Evolutionary conservation across 2,329 filamentous ascomycete genomes (phyloP), one percentile per base, ranked within the genome.

Genomic region (Hymenoscyphus fraxineus): DNA sequence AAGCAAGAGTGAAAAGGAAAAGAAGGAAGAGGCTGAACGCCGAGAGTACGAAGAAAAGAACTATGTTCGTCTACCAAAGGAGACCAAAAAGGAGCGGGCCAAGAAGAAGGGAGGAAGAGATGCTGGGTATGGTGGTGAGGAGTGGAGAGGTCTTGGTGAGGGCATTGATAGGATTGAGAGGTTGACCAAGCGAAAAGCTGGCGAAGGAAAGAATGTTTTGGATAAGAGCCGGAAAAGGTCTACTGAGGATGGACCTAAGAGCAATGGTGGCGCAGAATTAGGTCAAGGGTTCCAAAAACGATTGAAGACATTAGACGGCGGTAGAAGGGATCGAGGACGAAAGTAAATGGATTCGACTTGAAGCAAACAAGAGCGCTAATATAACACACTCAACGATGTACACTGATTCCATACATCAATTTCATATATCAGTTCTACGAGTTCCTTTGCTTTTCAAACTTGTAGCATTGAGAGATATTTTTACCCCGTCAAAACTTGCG

Each of bases 21-120:
- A 91, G 63, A 87, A 87, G 67, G 86, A 87, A 51, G 93, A 98
- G 76, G 85, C 85, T 1, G 93, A 97, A 79, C 83, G 91, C 63
- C 85, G 85, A 65, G 86, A 90, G 58, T 99, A 97, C 79, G 95
- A 99, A 80, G 95, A 99, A 79, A 85, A 82, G 70, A 96, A 99
- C 79, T 94, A 97, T 73, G 87, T 92, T 16, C 91, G 95, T 70
- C 80, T 99, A 72, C 93, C 94, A 13, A 89, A 88, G 72, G 86
- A 91, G 77, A 91, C 87, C 79, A 98, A 97, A 83, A 97, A 96
- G 80, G 93, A 97, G 5, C 84, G 86, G 58, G 89, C 90, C 80
- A 87, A 85, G 76, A 82, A 84, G 75, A 80, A 80, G 38, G 80
- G 76, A 2, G 77, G 75, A 55, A 74, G 73, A 64, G 78, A 81